phyloP scores from a whole-genome alignment of 78 protist species.

The Creolimax fragrantissima region DNA sequence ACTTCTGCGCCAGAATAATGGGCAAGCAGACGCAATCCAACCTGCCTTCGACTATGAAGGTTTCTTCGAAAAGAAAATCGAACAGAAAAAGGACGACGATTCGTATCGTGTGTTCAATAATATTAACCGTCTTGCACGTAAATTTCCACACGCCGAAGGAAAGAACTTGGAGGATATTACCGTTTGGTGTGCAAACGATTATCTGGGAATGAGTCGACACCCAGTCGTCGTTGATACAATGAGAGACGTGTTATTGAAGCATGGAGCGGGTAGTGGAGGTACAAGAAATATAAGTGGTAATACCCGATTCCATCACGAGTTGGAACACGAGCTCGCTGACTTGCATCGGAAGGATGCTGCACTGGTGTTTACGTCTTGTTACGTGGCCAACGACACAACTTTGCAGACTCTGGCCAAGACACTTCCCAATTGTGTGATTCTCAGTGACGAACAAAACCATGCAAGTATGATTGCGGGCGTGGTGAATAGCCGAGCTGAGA shows the following conservation, averaged over 20 bases:
- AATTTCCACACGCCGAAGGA: constrained; percentile 33
- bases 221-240: constrained; percentile 40
- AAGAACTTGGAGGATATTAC: constrained; percentile 35
- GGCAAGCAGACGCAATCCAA: not conserved
- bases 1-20: not conserved
- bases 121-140: constrained; percentile 25
- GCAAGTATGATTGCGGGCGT: constrained; percentile 83
- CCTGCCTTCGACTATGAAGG: constrained; percentile 10
- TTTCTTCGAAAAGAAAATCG: not conserved
- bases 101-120: constrained; percentile 38
- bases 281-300: constrained; percentile 87
- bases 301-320: constrained; percentile 43
- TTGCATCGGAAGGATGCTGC: constrained; percentile 58
- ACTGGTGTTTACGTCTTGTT: constrained; percentile 63
- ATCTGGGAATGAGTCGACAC: constrained; percentile 67
- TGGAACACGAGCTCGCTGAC: constrained; percentile 72
- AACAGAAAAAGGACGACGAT: not conserved
- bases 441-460: constrained; percentile 79
- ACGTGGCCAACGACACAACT: constrained; percentile 77
- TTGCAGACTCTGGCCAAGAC: constrained; percentile 53
- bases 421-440: constrained; percentile 53
- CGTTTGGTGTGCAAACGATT: constrained; percentile 89
- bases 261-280: constrained; percentile 90
- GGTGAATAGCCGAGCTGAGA: not conserved
- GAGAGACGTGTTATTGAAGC: constrained; percentile 41